Percentiles rank a stretch among this genome's conserved stretches.
These are phyloP conservation scores for Glarea lozoyensis DNA, from an alignment of 495 filamentous ascomycete species.

Conservation along the genomic window DNA sequence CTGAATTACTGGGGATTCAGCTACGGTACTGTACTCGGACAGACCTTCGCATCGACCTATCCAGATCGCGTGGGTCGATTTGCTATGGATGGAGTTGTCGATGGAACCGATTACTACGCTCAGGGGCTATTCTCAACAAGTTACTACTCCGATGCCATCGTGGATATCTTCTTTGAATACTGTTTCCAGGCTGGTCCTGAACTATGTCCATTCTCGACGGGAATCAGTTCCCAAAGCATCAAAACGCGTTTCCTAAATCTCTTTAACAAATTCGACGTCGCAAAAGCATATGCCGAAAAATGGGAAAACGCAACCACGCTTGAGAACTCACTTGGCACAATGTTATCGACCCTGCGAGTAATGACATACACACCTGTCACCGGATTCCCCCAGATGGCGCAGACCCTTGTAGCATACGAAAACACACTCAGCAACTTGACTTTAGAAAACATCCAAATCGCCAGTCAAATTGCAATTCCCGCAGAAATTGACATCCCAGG, in stretches of 20 bases:
- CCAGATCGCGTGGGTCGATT: slow-evolving; percentile 35
- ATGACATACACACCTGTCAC: background rate
- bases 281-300: background rate
- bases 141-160: slow-evolving; percentile 1
- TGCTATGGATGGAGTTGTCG: slow-evolving; percentile 40
- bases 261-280: background rate
- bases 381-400: background rate
- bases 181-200: slow-evolving; percentile 41
- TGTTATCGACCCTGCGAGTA: background rate
- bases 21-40: slow-evolving; percentile 57
- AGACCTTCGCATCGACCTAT: slow-evolving; percentile 41
- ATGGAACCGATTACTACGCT: slow-evolving; percentile 28
- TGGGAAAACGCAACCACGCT: background rate
- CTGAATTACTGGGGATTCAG: slow-evolving; percentile 58
- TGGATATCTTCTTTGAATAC: slow-evolving; percentile 38
- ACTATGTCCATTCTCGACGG: slow-evolving; percentile 24
- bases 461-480: too few relatives aligned
- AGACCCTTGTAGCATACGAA: background rate
- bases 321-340: background rate
- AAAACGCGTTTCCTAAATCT: background rate
- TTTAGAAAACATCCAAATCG: background rate
- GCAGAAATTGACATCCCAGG: too few relatives aligned
- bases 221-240: background rate
- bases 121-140: background rate
- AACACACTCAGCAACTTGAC: background rate